phyloP scores from a whole-genome alignment of 164 flowering plant genomes.

The Tetrastigma voinierianum region DNA sequence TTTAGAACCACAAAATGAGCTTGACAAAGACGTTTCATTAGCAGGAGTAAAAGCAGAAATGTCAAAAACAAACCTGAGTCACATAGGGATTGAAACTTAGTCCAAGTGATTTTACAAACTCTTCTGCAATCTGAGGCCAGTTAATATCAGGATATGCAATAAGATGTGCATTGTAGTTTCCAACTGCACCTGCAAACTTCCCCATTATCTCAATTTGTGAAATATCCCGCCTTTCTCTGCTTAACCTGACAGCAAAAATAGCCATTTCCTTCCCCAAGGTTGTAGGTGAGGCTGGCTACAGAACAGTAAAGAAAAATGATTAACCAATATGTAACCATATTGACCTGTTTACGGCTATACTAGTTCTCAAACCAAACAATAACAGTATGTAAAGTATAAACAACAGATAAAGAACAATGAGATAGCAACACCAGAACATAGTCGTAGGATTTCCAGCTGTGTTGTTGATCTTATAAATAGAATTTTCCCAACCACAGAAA shows the following conservation, averaged over 20 bases:
- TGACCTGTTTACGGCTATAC: neutral
- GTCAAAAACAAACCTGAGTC: conserved; percentile 60
- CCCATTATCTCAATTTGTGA: conserved; percentile 68
- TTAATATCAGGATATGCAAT: conserved; percentile 78
- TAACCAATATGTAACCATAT: neutral
- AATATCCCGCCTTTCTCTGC: conserved; percentile 50
- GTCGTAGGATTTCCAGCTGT: too few relatives aligned
- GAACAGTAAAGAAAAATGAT: conserved; percentile 2
- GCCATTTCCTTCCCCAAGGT: conserved; percentile 95
- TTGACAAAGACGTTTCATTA: neutral
- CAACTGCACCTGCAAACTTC: conserved; percentile 97
- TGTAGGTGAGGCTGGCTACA: conserved; percentile 92
- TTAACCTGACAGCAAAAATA: conserved; percentile 71
- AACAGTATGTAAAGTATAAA: neutral
- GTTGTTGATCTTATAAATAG: too few relatives aligned
- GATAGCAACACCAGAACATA: too few relatives aligned
- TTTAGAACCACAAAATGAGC: too few relatives aligned
- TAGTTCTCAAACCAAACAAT: neutral
- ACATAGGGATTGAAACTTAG: conserved; percentile 85
- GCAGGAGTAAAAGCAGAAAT: neutral
- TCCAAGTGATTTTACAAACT: conserved; percentile 84
- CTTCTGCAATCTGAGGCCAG: conserved; percentile 83
- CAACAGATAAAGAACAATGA: too few relatives aligned
- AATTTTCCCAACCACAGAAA: too few relatives aligned
- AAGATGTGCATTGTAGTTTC: conserved; percentile 93